Base-by-base conservation (phyloP, 306 rosid species). In the Quercus wislizeni region DNA sequence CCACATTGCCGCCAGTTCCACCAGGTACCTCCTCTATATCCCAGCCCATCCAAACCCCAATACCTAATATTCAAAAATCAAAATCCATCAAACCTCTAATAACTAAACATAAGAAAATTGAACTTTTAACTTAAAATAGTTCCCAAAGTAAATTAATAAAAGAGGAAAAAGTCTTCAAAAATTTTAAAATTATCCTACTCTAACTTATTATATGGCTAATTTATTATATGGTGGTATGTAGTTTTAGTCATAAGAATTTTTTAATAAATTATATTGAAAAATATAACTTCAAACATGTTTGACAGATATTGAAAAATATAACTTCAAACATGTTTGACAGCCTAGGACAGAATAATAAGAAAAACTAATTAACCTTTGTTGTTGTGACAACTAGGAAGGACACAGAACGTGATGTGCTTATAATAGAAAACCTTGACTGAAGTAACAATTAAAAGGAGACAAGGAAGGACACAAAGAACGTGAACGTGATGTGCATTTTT, bases 21-120 rank as follows among this genome's bases (percentile, higher is more conserved):
- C 97, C 68, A 94, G 70, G 76, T 94, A 94, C 75, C 86, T 88
- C 65, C 97, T 83, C 59, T 86, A 92, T 74, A 94, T 92, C 56
- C 98, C 97, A 33, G 98, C 98, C 98, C 98, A 94, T 78, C 97
- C 97, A 70, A 92, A 94, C 52, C 98, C 98, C 55, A 92, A 83
- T 38, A 92, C 97, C 96, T 92, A 64, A 81, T 89, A 84, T 81
- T 38, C 43, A 6, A 38, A 38, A 38, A 38, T 85, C 85, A 87
- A 72, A 69, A 41, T 25, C 73, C 38, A 28, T 57, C 56, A 69
- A 64, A 41, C 41, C 27, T 38, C 9, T 6, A 38, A 59, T 4
- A n/a, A 58, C 19, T 14, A 5, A 41, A 55, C 17, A 17, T 25
- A 10, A 7, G 63, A 74, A 46, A 23, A 15, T 54, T 2, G 11